Conservation (phyloP, 208 protist genomes). For the Trypanosoma cruzi region DNA sequence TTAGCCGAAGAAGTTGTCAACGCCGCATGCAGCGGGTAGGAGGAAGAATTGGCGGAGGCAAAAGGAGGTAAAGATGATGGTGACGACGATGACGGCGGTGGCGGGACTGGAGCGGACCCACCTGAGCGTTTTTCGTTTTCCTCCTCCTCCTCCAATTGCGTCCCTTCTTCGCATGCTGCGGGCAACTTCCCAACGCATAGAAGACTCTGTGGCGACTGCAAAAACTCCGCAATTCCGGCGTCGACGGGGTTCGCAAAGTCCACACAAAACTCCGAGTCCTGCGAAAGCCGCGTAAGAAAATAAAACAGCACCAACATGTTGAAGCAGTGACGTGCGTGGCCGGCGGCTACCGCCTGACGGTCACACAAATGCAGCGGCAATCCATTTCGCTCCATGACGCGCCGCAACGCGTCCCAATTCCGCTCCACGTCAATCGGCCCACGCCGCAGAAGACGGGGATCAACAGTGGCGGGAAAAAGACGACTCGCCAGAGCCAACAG, state of each 20-base stretch:
- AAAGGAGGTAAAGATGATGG: not conserved
- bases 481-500: conserved; percentile 39
- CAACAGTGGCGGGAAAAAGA: conserved; percentile 33
- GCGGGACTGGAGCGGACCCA: not conserved
- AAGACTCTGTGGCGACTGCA: conserved; percentile 60
- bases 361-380: conserved; percentile 53
- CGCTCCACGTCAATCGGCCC: conserved; percentile 33
- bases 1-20: no score
- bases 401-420: conserved; percentile 58
- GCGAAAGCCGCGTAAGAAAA: conserved; percentile 46
- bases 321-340: conserved; percentile 56
- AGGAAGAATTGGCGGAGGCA: not conserved
- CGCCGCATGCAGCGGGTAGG: not conserved
- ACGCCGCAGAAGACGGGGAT: conserved; percentile 37
- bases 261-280: conserved; percentile 47
- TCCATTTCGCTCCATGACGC: conserved; percentile 33
- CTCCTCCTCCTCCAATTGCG: not conserved
- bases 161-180: not conserved
- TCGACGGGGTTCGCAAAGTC: conserved; percentile 70
- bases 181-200: conserved; percentile 36
- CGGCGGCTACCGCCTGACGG: conserved; percentile 40
- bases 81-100: not conserved
- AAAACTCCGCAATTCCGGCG: conserved; percentile 47
- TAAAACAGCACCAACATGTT: conserved; percentile 77
- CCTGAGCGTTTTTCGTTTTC: not conserved